phyloP scores from a whole-genome alignment of 2,329 filamentous ascomycete species.

The Hawksworthiomyces lignivorus region DNA sequence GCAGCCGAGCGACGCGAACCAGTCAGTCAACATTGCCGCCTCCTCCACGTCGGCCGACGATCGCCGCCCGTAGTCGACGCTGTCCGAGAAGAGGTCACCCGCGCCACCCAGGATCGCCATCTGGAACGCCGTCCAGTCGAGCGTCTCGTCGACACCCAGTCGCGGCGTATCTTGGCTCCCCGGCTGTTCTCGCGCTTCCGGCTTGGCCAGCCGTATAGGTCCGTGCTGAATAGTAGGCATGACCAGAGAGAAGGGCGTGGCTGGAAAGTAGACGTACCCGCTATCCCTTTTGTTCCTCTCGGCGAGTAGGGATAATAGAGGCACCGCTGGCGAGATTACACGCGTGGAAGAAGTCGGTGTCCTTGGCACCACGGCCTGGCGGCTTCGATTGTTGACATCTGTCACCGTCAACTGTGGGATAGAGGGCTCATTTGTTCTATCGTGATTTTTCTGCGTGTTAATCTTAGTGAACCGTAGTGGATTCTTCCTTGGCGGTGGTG shows the following conservation, averaged over 20 bases:
- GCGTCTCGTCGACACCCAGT: constrained; percentile 33
- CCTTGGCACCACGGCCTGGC: not conserved
- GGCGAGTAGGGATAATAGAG: constrained; percentile 1
- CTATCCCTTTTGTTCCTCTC: constrained; percentile 7
- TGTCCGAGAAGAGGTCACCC: constrained; percentile 41
- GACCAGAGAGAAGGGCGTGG: constrained; percentile 41
- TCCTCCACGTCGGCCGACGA: constrained; percentile 35
- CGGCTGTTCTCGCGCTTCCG: no score
- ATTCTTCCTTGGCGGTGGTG: constrained; percentile 26
- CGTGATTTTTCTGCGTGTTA: constrained; percentile 7
- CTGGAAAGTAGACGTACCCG: constrained; percentile 38
- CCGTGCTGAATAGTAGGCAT: constrained; percentile 47
- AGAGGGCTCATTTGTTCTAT: constrained; percentile 19
- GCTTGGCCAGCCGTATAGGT: constrained; percentile 43
- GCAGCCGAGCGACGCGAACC: constrained; percentile 46
- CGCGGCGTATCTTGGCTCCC: no score
- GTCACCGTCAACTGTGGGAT: constrained; percentile 34
- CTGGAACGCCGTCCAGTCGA: constrained; percentile 60
- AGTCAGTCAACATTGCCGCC: constrained; percentile 38
- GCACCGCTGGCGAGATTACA: not conserved
- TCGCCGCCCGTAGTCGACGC: constrained; percentile 30
- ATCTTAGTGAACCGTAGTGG: constrained; percentile 14
- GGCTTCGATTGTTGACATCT: constrained; percentile 4
- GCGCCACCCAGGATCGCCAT: constrained; percentile 55
- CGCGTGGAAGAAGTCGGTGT: not conserved